Percentiles rank a stretch among this genome's conserved stretches.
phyloP scores from a whole-genome alignment of 2,329 filamentous ascomycete species.

The Neofusicoccum umdonicola region DNA sequence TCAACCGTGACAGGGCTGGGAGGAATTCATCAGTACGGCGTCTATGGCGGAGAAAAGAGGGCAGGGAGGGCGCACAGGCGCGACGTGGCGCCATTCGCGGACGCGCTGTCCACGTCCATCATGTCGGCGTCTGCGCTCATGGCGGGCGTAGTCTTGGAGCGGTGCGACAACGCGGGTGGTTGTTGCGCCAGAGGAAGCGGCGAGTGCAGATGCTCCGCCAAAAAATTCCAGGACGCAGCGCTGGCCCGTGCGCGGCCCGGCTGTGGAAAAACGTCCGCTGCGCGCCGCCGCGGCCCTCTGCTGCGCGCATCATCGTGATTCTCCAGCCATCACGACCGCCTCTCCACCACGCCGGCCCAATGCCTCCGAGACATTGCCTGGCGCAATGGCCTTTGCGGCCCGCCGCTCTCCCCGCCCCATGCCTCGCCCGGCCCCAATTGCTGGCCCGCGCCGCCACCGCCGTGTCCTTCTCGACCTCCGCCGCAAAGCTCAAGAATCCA shows the following conservation, averaged over 20 bases:
- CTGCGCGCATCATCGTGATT: neutral
- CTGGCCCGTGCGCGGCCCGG: constrained; percentile 1
- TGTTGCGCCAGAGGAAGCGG: neutral
- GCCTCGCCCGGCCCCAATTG: constrained; percentile 15
- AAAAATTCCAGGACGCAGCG: neutral
- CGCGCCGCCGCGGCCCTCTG: neutral
- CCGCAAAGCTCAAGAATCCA: constrained; percentile 28
- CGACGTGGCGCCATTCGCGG: neutral
- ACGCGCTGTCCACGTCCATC: constrained; percentile 25
- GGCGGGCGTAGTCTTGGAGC: neutral
- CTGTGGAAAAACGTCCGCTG: constrained; percentile 15
- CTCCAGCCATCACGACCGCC: neutral
- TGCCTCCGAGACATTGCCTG: constrained; percentile 27
- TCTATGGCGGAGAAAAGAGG: neutral
- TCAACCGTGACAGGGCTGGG: constrained; percentile 41
- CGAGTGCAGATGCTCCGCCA: neutral
- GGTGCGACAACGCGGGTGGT: neutral
- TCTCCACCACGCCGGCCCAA: constrained; percentile 14
- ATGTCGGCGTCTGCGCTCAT: constrained; percentile 32
- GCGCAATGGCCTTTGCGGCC: constrained; percentile 10
- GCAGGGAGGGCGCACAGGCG: constrained; percentile 28
- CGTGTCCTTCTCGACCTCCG: constrained; percentile 35
- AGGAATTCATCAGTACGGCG: neutral
- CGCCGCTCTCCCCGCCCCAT: constrained; percentile 28
- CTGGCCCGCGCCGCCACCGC: constrained; percentile 13